Evolutionary conservation across 2,329 filamentous ascomycete genomes (phyloP), one percentile per base, ranked within the genome.

Genomic region (Penicillium sp.): DNA sequence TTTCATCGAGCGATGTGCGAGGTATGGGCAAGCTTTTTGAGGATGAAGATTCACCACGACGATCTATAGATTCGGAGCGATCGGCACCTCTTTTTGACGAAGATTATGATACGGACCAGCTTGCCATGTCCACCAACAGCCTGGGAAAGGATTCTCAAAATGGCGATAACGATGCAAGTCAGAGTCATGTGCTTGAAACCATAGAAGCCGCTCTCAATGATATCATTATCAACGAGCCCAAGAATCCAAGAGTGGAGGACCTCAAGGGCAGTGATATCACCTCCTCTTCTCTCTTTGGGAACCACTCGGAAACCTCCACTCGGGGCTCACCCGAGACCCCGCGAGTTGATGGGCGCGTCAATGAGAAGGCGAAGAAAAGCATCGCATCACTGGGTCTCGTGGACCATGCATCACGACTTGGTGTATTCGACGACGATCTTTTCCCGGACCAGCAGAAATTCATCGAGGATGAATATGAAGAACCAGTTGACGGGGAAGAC

Each of bases 351-450:
- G 72, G 74, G 16, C 76, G 76, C 69, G 35, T 68, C 10, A 70
- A 72, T 16, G 81, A 80, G 54, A 82, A 75, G 59, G 83, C 86
- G 27, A 96, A 90, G 73, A 93, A 92, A 24, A 99, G 90, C 69
- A 86, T 99, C 62, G 89, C 93, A 11, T 97, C 95, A 0, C 78
- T 99, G 3, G 95, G 95, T 0, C 84, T 99, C 5, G 91, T 99
- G 2, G 96, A 91, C 58, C 88, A 89, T 6, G 90, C 91, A 14
- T 91, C 90, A 16, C 88, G 91, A 22, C 92, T 93, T 57, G 93
- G 93, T 1, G 95, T 99, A 2, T 99, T 99, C 72, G 90, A 96
- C 64, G 90, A 98, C 69, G 91, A 98, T 69, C 84, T 99, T 5
- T 98, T 97, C 71, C 89, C 87, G 1, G 93, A 98, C 62, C 91